Evolutionary conservation across 495 filamentous ascomycete species (phyloP).

Genomic region (Extremus antarcticus): DNA sequence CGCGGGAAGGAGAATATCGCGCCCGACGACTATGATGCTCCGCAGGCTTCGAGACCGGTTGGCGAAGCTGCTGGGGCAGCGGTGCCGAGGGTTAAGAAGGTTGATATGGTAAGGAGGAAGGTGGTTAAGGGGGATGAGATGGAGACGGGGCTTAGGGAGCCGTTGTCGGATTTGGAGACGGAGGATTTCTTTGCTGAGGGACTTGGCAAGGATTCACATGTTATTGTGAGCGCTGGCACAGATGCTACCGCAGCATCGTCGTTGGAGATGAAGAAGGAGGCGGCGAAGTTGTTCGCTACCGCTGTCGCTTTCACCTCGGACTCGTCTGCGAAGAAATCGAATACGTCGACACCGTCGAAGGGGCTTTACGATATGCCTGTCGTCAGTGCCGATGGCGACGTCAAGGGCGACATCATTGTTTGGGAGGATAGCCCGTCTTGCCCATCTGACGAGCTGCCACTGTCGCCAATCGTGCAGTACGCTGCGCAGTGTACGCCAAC

Average conservation of each 20-base stretch:
- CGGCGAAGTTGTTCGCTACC: slow-evolving; percentile 5
- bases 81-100: slow-evolving; percentile 5
- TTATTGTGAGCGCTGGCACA: slow-evolving; percentile 7
- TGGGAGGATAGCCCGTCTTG: slow-evolving; percentile 9
- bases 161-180: slow-evolving; percentile 18
- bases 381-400: not conserved
- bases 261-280: not conserved
- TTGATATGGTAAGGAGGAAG: slow-evolving; percentile 7
- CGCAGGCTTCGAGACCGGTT: slow-evolving; percentile 1
- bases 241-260: slow-evolving; percentile 6
- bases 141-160: slow-evolving; percentile 16
- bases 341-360: not conserved
- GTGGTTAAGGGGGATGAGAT: slow-evolving; percentile 10
- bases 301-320: not conserved
- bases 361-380: not conserved
- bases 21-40: slow-evolving; percentile 37
- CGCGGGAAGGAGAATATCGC: slow-evolving; percentile 90
- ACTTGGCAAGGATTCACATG: slow-evolving; percentile 11
- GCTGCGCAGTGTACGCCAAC: not conserved
- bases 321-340: not conserved
- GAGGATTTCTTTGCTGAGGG: slow-evolving; percentile 21
- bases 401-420: slow-evolving; percentile 16
- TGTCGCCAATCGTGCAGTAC: not conserved
- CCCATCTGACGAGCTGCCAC: not conserved
- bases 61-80: not conserved